Evolutionary conservation across 345 rosid genomes (phyloP).

Genomic region (Sonneratia alba): DNA sequence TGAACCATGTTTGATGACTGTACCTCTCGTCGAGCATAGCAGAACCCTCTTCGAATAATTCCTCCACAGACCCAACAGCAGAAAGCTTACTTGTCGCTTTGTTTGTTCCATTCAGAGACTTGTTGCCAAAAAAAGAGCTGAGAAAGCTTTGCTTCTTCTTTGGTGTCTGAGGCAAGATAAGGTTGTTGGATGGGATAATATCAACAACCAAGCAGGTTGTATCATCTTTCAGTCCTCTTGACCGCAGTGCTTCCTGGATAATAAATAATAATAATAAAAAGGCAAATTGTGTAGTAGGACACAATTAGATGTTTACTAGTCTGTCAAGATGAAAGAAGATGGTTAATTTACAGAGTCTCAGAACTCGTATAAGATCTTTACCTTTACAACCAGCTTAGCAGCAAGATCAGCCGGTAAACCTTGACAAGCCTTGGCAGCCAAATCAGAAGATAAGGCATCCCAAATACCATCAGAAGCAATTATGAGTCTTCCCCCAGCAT

Average conservation of each 20-base stretch:
- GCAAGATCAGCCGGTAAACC: constrained; percentile 97
- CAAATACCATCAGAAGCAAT: constrained; percentile 99
- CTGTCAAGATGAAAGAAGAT: not conserved
- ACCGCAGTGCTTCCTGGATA: constrained; percentile 82
- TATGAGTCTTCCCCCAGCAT: constrained; percentile 90
- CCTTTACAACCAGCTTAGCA: constrained; percentile 97
- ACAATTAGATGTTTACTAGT: not conserved
- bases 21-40: constrained; percentile 96
- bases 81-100: constrained; percentile 76
- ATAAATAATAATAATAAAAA: not conserved
- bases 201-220: constrained; percentile 99
- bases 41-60: constrained; percentile 99
- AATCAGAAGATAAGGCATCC: constrained; percentile 88
- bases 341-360: not conserved
- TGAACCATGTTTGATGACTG: not conserved
- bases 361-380: not conserved
- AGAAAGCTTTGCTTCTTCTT: constrained; percentile 64
- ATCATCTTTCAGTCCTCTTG: constrained; percentile 98
- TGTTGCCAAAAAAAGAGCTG: constrained; percentile 57
- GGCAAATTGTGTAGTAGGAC: not conserved
- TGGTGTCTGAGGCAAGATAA: constrained; percentile 52
- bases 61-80: constrained; percentile 89
- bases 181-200: constrained; percentile 76
- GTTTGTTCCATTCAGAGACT: constrained; percentile 28
- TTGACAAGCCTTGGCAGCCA: constrained; percentile 91